Conservation (phyloP, 2,329 filamentous ascomycete species). For the Scedosporium apiospermum region DNA sequence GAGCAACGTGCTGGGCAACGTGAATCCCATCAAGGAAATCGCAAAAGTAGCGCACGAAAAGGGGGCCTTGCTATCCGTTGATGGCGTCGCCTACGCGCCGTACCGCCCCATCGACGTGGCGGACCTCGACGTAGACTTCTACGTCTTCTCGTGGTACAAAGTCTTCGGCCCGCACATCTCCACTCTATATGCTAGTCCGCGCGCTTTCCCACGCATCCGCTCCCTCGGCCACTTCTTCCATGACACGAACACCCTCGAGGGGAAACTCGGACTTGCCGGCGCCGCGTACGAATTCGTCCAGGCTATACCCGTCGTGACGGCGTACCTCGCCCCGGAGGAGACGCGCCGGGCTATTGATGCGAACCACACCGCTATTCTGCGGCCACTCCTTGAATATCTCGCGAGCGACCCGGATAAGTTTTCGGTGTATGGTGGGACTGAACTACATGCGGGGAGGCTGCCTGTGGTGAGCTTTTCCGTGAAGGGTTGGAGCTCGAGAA, state of each 20-base stretch:
- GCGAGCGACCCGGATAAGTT: constrained; percentile 34
- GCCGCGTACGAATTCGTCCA: constrained; percentile 62
- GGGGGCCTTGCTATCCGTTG: constrained; percentile 56
- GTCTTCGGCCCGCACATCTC: constrained; percentile 70
- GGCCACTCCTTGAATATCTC: constrained; percentile 50
- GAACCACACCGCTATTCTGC: constrained; percentile 54
- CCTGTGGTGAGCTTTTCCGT: constrained; percentile 61
- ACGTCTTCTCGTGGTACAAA: constrained; percentile 77
- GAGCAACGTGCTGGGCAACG: constrained; percentile 64
- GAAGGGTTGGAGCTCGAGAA: constrained; percentile 42
- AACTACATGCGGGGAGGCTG: constrained; percentile 39
- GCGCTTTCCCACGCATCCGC: constrained; percentile 44
- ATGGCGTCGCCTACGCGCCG: constrained; percentile 68
- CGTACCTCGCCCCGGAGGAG: constrained; percentile 43
- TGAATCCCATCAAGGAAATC: constrained; percentile 53
- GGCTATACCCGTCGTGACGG: constrained; percentile 48
- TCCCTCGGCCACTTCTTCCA: constrained; percentile 62
- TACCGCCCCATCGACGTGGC: constrained; percentile 62
- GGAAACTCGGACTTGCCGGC: constrained; percentile 60
- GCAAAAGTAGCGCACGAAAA: constrained; percentile 39
- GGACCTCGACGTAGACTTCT: constrained; percentile 62
- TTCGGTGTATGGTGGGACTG: constrained; percentile 48
- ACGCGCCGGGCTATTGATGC: constrained; percentile 41
- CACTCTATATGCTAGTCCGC: constrained; percentile 54
- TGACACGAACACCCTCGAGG: constrained; percentile 43